phyloP scores from a whole-genome alignment of 2,329 filamentous ascomycete genomes.

The Colletotrichum shisoi region DNA sequence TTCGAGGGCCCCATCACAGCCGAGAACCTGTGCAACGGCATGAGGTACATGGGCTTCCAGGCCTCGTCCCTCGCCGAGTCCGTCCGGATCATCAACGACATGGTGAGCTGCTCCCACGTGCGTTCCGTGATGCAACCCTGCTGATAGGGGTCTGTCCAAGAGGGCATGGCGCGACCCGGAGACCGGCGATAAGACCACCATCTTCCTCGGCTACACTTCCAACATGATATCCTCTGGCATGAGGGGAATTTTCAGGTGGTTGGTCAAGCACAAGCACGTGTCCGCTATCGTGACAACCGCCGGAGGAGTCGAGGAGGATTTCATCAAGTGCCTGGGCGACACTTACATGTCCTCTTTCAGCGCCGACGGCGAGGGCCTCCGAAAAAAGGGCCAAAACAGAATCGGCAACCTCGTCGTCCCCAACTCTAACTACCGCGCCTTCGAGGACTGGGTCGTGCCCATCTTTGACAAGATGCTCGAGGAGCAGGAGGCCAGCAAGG shows the following conservation, averaged over 20 bases:
- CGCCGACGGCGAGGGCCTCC: conserved; percentile 77
- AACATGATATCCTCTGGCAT: conserved; percentile 97
- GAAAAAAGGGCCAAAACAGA: conserved; percentile 87
- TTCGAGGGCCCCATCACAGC: conserved; percentile 81
- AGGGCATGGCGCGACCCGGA: conserved; percentile 82
- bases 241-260: conserved; percentile 87
- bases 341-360: conserved; percentile 92
- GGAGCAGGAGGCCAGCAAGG: conserved; percentile 85
- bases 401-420: conserved; percentile 96
- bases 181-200: conserved; percentile 81
- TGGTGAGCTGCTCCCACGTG: conserved; percentile 67
- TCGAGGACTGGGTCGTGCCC: conserved; percentile 97
- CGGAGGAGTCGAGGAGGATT: conserved; percentile 93
- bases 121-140: conserved; percentile 13
- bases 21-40: conserved; percentile 80
- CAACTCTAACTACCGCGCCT: conserved; percentile 96
- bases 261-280: conserved; percentile 91
- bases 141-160: conserved; percentile 50
- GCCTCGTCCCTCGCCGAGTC: conserved; percentile 81
- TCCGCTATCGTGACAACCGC: conserved; percentile 94
- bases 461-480: conserved; percentile 93
- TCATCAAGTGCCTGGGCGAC: conserved; percentile 96
- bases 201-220: conserved; percentile 96
- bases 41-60: conserved; percentile 83
- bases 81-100: conserved; percentile 90